Base-by-base conservation (phyloP, 1,284 basidiomycete species). In the Cerioporus squamosus region DNA sequence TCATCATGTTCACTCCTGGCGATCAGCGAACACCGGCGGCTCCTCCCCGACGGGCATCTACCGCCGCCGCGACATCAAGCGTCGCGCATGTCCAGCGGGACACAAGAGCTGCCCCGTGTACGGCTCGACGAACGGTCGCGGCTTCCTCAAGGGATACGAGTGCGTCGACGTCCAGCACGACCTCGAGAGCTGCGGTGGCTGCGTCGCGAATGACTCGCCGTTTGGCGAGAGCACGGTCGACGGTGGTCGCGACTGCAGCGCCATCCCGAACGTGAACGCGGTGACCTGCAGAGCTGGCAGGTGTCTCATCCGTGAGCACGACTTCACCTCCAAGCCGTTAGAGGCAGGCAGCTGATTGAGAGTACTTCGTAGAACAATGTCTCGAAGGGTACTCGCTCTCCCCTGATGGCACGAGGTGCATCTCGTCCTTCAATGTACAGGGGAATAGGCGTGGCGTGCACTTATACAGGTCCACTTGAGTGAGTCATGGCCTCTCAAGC, bases 121-220 rank as follows among this genome's bases (percentile, higher is more conserved):
- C 55, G 66, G 63, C 44, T 18, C 45, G 24, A 36, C 33, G 47
- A 39, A 51, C 45, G 51, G 56, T 44, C 51, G 53, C 45, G 48
- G 58, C 9, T 61, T 57, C 54, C 40, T 63, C 10, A 46, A 50
- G 23, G 62, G 38, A 18, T 59, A 64, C 61, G 66, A 67, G 57
- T 70, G 68, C 56, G 57, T 68, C 31, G 68, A 68, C 57, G 55
- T 63, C 18, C 43, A 57, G 43, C 54, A 54, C 62, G 66, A 66
- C 51, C 62, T 70, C 24, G 68, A 70, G 63, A 62, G 63, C 44
- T 70, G 68, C 59, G 68, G 68, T 40, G 68, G 67, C 23, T 67
- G 68, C 56, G 67, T 61, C 33, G 49, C 42, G 40, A 56, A 55
- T 36, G 64, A 66, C 53, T 67, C 63, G 39, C 63, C 65, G 54